A percentile compares a stretch with the other conserved stretches of the same genome.
phyloP scores from a whole-genome alignment of 192 early-diverging fungal genomes.

The Entomortierella beljakovae region DNA sequence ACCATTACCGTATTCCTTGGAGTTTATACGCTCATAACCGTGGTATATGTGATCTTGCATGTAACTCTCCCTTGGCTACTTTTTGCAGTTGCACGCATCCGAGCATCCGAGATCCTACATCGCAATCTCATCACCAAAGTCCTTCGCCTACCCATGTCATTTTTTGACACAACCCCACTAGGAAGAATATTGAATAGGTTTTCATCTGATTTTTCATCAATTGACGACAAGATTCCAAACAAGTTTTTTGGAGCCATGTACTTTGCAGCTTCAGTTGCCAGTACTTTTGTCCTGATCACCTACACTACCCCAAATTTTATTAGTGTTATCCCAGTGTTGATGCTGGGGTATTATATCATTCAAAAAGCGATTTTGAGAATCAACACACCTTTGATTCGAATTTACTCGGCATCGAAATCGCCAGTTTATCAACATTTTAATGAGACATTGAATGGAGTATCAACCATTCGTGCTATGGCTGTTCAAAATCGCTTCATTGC shows the following conservation, averaged over 20 bases:
- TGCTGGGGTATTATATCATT: slow-evolving; percentile 42
- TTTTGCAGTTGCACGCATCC: slow-evolving; percentile 53
- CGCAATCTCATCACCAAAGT: slow-evolving; percentile 71
- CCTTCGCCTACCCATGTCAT: slow-evolving; percentile 69
- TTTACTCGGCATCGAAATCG: slow-evolving; percentile 77
- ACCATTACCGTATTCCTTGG: slow-evolving; percentile 18
- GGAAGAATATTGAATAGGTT: slow-evolving; percentile 77
- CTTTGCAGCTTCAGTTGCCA: slow-evolving; percentile 32
- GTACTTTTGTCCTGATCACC: slow-evolving; percentile 25
- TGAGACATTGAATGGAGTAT: slow-evolving; percentile 62
- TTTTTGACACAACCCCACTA: slow-evolving; percentile 74
- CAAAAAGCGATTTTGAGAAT: slow-evolving; percentile 65
- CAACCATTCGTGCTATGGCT: slow-evolving; percentile 64
- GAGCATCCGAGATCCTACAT: slow-evolving; percentile 72
- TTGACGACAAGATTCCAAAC: slow-evolving; percentile 34
- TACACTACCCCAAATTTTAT: slow-evolving; percentile 30
- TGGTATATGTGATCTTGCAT: slow-evolving; percentile 23
- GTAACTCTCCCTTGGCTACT: slow-evolving; percentile 15
- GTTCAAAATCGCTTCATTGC: slow-evolving; percentile 64
- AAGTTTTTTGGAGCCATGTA: slow-evolving; percentile 27
- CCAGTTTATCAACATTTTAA: slow-evolving; percentile 75
- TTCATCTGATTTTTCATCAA: slow-evolving; percentile 27
- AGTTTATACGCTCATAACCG: slow-evolving; percentile 24
- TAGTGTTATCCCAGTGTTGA: slow-evolving; percentile 16
- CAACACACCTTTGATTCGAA: slow-evolving; percentile 72